Conservation (phyloP, 257 asterid genomes). For the Solanum pennellii region DNA sequence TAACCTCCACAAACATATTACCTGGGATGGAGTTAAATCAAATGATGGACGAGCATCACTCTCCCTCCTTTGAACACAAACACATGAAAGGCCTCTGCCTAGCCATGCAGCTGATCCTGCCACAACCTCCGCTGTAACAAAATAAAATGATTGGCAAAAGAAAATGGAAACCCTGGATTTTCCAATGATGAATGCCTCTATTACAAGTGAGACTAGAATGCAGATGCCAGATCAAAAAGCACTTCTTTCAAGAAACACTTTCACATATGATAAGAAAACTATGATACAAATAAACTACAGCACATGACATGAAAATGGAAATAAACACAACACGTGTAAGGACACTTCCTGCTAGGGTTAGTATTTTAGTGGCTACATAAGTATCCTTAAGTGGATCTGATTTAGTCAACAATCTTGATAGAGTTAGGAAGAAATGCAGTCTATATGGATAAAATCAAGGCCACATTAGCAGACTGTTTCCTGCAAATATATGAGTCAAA, state of each 20-base stretch:
- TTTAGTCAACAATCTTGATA: background rate
- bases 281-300: background rate
- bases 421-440: background rate
- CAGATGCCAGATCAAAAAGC: background rate
- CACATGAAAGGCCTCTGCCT: constrained; percentile 95
- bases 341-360: background rate
- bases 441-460: background rate
- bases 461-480: background rate
- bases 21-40: constrained; percentile 90
- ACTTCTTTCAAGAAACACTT: background rate
- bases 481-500: background rate
- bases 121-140: constrained; percentile 61
- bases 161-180: background rate
- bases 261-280: background rate
- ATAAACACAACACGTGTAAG: background rate
- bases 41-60: constrained; percentile 87
- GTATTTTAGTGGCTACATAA: background rate
- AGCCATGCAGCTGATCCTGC: constrained; percentile 99
- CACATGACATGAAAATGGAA: background rate
- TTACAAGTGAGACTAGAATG: background rate
- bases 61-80: constrained; percentile 91
- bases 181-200: background rate
- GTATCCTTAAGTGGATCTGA: background rate
- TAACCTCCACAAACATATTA: constrained; percentile 9
- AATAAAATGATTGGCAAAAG: constrained; percentile 16